A percentile compares a stretch with the other conserved stretches of the same genome.
Evolutionary conservation across 1,284 basidiomycete species (phyloP).

Genomic region (Irpex sp.): DNA sequence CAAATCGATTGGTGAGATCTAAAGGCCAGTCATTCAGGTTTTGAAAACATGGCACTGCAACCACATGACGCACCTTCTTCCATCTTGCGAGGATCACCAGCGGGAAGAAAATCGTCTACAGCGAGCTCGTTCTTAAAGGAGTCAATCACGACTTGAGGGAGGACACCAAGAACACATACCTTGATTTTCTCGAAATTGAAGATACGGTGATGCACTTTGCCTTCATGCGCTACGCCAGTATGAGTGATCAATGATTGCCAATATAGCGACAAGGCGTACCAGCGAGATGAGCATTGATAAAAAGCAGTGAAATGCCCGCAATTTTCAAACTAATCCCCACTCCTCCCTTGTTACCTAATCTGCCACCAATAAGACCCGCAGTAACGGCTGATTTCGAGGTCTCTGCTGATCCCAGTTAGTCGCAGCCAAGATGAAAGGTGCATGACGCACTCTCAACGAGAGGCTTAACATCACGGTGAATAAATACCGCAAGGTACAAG

Average conservation of each 20-base stretch:
- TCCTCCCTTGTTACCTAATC: conserved; percentile 85
- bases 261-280: conserved; percentile 38
- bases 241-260: neutral
- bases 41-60: neutral
- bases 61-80: conserved; percentile 55
- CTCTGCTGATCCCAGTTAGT: conserved; percentile 34
- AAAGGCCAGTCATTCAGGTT: neutral
- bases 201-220: conserved; percentile 62
- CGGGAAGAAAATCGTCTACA: conserved; percentile 63
- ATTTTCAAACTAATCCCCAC: conserved; percentile 82
- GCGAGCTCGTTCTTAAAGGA: conserved; percentile 50
- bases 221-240: conserved; percentile 62
- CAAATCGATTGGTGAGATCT: conserved; percentile 83
- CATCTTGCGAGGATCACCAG: conserved; percentile 58
- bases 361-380: conserved; percentile 82
- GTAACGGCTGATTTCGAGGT: conserved; percentile 74
- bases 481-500: conserved; percentile 73
- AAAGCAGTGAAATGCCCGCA: conserved; percentile 70
- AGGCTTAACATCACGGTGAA: conserved; percentile 61
- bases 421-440: neutral
- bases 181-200: conserved; percentile 77
- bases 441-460: conserved; percentile 52
- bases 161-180: conserved; percentile 30
- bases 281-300: conserved; percentile 87
- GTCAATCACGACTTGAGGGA: conserved; percentile 2